These are phyloP conservation scores for Chondrus crispus DNA, from an alignment of 23 red algal genomes.

Conservation along the genomic window DNA sequence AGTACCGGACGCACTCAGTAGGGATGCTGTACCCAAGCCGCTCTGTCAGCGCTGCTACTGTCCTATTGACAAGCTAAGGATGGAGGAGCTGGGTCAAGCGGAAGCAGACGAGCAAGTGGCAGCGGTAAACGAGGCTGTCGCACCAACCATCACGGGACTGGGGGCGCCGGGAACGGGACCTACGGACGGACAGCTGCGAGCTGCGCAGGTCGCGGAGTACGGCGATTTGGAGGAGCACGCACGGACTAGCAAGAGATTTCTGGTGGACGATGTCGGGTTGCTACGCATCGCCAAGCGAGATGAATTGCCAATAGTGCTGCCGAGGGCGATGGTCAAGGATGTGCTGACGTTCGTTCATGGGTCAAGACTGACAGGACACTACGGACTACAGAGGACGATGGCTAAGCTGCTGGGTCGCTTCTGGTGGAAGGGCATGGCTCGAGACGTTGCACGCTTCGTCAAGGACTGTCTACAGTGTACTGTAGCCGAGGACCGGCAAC, in stretches of 20 bases:
- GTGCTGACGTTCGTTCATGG: background rate
- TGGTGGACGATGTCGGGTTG: background rate
- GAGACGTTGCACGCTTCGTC: background rate
- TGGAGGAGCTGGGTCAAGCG: background rate
- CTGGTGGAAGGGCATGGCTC: background rate
- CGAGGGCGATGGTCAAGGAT: background rate
- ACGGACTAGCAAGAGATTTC: background rate
- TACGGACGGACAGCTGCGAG: background rate
- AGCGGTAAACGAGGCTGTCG: background rate
- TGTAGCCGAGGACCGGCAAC: slow-evolving; percentile 2
- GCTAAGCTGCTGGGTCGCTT: background rate
- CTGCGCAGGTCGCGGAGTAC: background rate
- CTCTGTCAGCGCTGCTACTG: background rate
- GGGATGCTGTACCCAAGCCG: background rate
- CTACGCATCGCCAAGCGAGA: background rate
- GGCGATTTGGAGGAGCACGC: background rate
- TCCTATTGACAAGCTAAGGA: background rate
- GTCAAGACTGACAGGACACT: background rate
- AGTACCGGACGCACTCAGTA: background rate
- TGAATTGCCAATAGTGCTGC: background rate
- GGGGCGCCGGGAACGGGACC: background rate
- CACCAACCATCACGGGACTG: background rate
- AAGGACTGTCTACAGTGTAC: background rate
- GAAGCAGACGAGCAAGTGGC: background rate
- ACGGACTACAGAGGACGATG: background rate